phyloP scores from a whole-genome alignment of 179 eudicot genomes.

The Actinidia arguta region DNA sequence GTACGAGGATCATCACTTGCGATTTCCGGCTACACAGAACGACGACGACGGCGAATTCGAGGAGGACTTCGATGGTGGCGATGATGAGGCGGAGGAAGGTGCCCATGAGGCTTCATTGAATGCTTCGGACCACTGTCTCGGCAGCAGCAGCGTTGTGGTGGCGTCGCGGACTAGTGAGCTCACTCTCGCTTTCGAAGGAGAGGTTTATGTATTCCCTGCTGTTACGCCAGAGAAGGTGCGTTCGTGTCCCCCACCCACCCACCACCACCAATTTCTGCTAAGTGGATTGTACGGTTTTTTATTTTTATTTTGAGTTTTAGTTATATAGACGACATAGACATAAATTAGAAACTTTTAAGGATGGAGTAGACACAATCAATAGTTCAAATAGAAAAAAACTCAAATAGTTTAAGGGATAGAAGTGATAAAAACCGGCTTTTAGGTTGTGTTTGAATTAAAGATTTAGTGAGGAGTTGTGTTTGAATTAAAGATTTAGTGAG shows the following conservation, averaged over 20 bases:
- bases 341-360: too few species aligned
- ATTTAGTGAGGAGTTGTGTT: too few species aligned
- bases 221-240: constrained; percentile 56
- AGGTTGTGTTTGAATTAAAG: too few species aligned
- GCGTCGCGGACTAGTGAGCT: constrained; percentile 46
- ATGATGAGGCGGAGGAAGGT: constrained; percentile 12
- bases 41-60: constrained; percentile 15
- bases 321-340: neutral
- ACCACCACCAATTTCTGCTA: too few species aligned
- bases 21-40: neutral
- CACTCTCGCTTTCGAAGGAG: constrained; percentile 52
- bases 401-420: too few species aligned
- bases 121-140: neutral
- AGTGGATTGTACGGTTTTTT: neutral
- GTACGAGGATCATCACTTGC: constrained; percentile 21
- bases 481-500: too few species aligned
- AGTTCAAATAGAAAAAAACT: too few species aligned
- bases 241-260: too few species aligned
- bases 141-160: constrained; percentile 13
- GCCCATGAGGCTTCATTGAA: constrained; percentile 1
- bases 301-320: neutral
- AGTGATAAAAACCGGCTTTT: too few species aligned
- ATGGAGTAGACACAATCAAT: too few species aligned
- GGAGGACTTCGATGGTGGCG: constrained; percentile 1
- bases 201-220: constrained; percentile 59